Evolutionary conservation across 2,329 filamentous ascomycete genomes (phyloP).

Genomic region (Macrophomina tecta): DNA sequence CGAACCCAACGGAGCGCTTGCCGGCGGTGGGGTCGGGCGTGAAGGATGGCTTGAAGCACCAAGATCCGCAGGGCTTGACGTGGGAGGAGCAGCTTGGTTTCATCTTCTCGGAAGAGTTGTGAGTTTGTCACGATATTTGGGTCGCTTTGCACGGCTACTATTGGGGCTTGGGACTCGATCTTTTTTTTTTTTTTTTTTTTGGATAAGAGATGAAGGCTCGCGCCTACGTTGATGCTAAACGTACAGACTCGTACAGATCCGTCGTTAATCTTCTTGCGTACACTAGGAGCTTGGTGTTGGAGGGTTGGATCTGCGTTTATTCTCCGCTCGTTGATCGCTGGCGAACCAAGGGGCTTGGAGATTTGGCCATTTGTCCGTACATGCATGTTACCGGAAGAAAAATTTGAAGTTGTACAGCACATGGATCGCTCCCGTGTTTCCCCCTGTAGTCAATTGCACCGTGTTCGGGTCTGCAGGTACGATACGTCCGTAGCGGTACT

Average conservation of each 20-base stretch:
- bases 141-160: not conserved
- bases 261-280: not conserved
- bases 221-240: not conserved
- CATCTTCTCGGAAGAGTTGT: slow-evolving; percentile 1
- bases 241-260: not conserved
- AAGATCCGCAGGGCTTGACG: not conserved
- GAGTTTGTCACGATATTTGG: not conserved
- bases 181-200: not conserved
- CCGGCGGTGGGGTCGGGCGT: not conserved
- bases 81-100: not conserved
- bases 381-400: not conserved
- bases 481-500: slow-evolving; percentile 5
- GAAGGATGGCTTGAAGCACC: not conserved
- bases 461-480: not conserved
- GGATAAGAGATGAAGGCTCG: not conserved
- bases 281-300: slow-evolving; percentile 6
- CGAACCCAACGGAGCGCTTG: not conserved
- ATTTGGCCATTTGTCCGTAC: not conserved
- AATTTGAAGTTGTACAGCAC: not conserved
- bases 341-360: not conserved
- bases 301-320: not conserved
- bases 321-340: not conserved
- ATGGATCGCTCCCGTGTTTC: no score
- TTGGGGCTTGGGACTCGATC: not conserved
- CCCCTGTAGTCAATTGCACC: no score